Conservation (phyloP, 345 rosid genomes). For the Populus alba region DNA sequence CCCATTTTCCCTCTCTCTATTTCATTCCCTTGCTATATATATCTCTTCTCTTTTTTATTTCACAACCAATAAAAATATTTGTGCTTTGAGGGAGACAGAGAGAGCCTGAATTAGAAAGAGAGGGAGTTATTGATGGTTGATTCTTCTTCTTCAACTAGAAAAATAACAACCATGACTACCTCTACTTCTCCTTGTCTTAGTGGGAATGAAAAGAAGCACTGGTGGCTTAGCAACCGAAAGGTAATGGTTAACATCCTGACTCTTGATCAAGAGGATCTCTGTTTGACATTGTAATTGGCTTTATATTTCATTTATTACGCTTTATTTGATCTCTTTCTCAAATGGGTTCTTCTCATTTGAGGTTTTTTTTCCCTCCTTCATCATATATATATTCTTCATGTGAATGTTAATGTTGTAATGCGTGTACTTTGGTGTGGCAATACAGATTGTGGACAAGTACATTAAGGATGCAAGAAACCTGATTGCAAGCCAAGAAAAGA, state of each 20-base stretch:
- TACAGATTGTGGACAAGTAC: constrained; percentile 70
- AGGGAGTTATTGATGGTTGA: constrained; percentile 20
- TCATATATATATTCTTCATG: neutral
- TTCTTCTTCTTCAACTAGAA: constrained; percentile 24
- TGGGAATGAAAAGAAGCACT: constrained; percentile 55
- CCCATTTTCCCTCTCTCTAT: constrained; percentile 27
- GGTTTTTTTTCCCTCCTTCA: neutral
- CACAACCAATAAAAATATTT: constrained; percentile 26
- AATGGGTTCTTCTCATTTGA: neutral
- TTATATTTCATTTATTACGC: neutral
- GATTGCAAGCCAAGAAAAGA: constrained; percentile 59
- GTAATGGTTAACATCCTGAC: constrained; percentile 24
- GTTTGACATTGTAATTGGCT: neutral
- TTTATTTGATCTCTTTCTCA: neutral
- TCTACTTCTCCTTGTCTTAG: constrained; percentile 37
- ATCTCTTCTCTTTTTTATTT: constrained; percentile 10
- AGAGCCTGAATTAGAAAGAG: neutral
- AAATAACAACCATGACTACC: constrained; percentile 38
- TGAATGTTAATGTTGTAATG: neutral
- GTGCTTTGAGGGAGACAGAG: constrained; percentile 15
- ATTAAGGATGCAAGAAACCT: constrained; percentile 66
- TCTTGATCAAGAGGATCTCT: no score
- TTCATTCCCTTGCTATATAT: constrained; percentile 25
- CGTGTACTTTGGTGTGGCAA: neutral
- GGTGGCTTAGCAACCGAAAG: constrained; percentile 93